These are phyloP conservation scores for Cardamine resedifolia DNA, from an alignment of 345 rosid species.

Conservation along the genomic window DNA sequence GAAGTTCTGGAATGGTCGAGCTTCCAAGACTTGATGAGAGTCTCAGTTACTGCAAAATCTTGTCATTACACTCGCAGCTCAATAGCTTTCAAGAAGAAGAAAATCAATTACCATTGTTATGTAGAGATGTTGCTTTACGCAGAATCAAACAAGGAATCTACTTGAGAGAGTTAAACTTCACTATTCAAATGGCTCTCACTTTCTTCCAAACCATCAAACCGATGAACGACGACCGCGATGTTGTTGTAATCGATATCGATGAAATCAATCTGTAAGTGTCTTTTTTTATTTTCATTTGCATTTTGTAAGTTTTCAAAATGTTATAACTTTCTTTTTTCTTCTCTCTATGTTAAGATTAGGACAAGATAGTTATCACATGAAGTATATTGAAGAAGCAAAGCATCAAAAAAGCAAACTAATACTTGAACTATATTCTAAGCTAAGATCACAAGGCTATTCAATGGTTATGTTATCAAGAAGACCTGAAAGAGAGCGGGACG, in stretches of 20 bases:
- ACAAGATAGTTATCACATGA: conserved; percentile 24
- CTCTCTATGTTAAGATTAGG: conserved; percentile 37
- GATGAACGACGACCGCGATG: conserved; percentile 42
- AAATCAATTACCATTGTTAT: conserved; percentile 50
- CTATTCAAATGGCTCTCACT: conserved; percentile 45
- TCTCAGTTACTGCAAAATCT: conserved; percentile 53
- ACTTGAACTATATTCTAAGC: conserved; percentile 47
- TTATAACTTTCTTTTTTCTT: neutral
- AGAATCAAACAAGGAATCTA: conserved; percentile 50
- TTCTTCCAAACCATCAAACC: conserved; percentile 47
- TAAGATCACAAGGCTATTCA: conserved; percentile 60
- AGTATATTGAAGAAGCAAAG: conserved; percentile 44
- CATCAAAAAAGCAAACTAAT: conserved; percentile 40
- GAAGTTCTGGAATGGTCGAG: conserved; percentile 51
- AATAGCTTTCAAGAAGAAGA: conserved; percentile 44
- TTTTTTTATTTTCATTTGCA: neutral
- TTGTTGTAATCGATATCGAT: conserved; percentile 68
- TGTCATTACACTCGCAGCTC: conserved; percentile 59
- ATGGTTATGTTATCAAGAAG: conserved; percentile 60
- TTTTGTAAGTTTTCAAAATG: neutral
- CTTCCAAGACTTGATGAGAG: conserved; percentile 35
- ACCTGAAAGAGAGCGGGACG: conserved; percentile 43
- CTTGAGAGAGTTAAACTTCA: conserved; percentile 53
- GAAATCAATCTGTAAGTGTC: conserved; percentile 48
- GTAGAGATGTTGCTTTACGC: conserved; percentile 48